Percentiles rank a stretch among this genome's conserved stretches.
These are phyloP conservation scores for Rhynchosporium graminicola DNA, from an alignment of 2,329 filamentous ascomycete species.

Conservation along the genomic window DNA sequence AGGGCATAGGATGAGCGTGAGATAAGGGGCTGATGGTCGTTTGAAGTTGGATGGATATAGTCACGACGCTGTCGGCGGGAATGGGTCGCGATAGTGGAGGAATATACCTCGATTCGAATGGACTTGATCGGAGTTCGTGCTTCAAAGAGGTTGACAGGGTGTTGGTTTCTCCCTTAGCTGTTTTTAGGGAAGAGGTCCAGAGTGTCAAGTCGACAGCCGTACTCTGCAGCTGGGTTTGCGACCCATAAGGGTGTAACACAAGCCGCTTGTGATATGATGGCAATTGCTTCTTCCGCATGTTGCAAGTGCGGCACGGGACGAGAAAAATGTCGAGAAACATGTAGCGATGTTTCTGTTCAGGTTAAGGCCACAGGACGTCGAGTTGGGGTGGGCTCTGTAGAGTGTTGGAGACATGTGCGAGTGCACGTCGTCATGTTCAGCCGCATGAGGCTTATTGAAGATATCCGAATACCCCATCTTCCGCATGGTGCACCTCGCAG, in stretches of 20 bases:
- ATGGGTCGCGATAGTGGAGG: too few relatives aligned
- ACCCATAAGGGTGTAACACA: neutral
- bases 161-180: neutral
- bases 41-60: too few relatives aligned
- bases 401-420: neutral
- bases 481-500: too few relatives aligned
- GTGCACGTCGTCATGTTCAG: neutral
- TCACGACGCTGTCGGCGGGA: too few relatives aligned
- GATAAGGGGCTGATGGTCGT: too few relatives aligned
- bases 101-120: too few relatives aligned
- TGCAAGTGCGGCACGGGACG: slow-evolving; percentile 7
- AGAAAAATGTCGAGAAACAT: neutral
- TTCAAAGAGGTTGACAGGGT: too few relatives aligned
- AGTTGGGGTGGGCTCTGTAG: neutral
- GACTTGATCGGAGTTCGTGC: too few relatives aligned
- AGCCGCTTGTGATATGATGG: neutral
- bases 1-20: neutral
- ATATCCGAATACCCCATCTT: neutral
- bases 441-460: neutral
- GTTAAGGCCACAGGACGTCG: neutral
- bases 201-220: neutral
- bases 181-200: neutral
- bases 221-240: neutral
- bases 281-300: neutral
- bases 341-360: neutral